These are phyloP conservation scores for Dryadomyces quercivorus DNA, from an alignment of 2,329 filamentous ascomycete genomes.

Conservation along the genomic window DNA sequence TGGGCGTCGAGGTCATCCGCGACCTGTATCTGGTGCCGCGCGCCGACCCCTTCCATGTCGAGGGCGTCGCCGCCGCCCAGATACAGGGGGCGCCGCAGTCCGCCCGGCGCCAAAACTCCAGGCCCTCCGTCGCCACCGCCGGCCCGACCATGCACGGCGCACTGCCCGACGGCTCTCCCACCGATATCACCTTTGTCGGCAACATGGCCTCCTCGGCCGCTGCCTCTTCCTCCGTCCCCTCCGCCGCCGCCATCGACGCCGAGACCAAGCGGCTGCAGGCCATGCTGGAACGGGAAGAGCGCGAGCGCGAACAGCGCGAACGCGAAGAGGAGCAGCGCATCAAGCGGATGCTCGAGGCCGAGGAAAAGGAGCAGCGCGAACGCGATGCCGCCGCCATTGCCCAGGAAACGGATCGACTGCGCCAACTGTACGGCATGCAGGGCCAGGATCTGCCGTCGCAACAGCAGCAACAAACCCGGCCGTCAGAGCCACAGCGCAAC, in stretches of 20 bases:
- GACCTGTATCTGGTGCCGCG: slow-evolving; percentile 54
- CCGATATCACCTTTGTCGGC: neutral
- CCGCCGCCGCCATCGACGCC: slow-evolving; percentile 44
- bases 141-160: neutral
- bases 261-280: slow-evolving; percentile 64
- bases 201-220: neutral
- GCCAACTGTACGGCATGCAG: slow-evolving; percentile 52
- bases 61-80: slow-evolving; percentile 24
- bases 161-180: neutral
- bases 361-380: slow-evolving; percentile 47
- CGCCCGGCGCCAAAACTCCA: slow-evolving; percentile 23
- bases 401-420: slow-evolving; percentile 71
- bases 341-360: slow-evolving; percentile 52
- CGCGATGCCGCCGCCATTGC: slow-evolving; percentile 52
- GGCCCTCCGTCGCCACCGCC: neutral
- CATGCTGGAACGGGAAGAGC: slow-evolving; percentile 39
- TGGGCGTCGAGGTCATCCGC: slow-evolving; percentile 51
- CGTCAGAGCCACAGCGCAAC: too few relatives aligned
- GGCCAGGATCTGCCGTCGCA: slow-evolving; percentile 27
- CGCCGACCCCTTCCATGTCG: slow-evolving; percentile 68
- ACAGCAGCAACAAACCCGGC: slow-evolving; percentile 2
- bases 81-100: slow-evolving; percentile 5
- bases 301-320: slow-evolving; percentile 43
- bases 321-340: slow-evolving; percentile 43
- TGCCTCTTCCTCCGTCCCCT: slow-evolving; percentile 21